Evolutionary conservation across 2,329 filamentous ascomycete species (phyloP), one percentile per base, ranked within the genome.

Genomic region (Cladorrhinum sp.): DNA sequence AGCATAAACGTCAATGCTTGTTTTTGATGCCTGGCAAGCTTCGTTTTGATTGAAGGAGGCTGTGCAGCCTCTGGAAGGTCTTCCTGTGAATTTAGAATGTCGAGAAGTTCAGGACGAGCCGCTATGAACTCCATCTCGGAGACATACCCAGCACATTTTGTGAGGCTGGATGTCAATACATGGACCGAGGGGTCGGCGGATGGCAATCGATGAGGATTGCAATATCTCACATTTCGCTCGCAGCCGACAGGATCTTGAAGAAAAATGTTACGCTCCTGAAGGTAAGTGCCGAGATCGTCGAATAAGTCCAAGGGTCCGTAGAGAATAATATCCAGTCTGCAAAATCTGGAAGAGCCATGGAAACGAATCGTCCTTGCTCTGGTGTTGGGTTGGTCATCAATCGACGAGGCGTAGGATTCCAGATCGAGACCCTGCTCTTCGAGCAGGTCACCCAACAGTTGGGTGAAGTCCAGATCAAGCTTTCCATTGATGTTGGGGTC

Each of bases 1-100:
- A 72, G 56, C 76, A 79, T 76, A 52, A 79, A 80, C 0, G 73
- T 75, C 1, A 80, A 64, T 0, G 77, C 78, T 54, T 78, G 74
- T 41, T 73, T 75, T 45, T 80, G 78, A 54, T 80, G 77, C 4
- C 77, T 79, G 25, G 65, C 66, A 3, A 71, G 63, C 0, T 22
- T 7, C 1, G 72, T 71, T 3, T 50, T 54, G 13, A 75, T 65
- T 1, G 60, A 57, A 0, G 18, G 23, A 3, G 74, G 73, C 22
- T 75, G 71, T 1, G 57, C 18, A 0, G 73, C 56, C 16, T 75
- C 71, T 2, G 62, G 60, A 8, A 76, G 51, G 2, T 73, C 64
- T 2, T 62, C 52, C 0, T 71, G 62, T 16, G 57, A 64, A 20
- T 66, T 66, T 0, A 75, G 51, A 0, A 67, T 57, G 12, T 70